Base-by-base conservation (phyloP, 2,329 filamentous ascomycete species). In the Colletotrichum cereale region DNA sequence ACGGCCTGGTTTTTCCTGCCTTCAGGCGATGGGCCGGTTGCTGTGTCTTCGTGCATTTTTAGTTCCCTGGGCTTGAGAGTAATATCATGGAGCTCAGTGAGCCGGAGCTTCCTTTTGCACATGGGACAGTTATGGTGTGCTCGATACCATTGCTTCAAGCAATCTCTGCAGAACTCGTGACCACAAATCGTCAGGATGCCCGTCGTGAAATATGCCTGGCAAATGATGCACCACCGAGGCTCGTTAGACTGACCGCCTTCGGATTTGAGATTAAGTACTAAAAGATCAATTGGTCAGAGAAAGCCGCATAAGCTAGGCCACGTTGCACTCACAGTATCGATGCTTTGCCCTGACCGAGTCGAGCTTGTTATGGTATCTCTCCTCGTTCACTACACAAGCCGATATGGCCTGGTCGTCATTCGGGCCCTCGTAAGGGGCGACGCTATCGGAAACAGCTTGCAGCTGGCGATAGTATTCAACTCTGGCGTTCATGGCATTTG, bases 381-480 rank as follows among this genome's bases (percentile, higher is more conserved):
- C 79, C 77, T 92, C 90, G 18, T 82, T 75, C 2, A 82, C 75
- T 10, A 84, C 81, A 0, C 78, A 76, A 11, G 79, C 75, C 47
- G 86, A 84, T 26, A 89, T 82, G 8, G 75, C 76, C 14, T 83
- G 79, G 53, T 92, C 87, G 14, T 91, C 83, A 2, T 84, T 84
- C 16, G 88, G 76, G 14, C 92, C 91, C 67, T 94, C 91, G 67
- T 93, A 93, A 1, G 92, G 91, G 6, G 89, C 88, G 0, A 98
- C 94, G 24, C 90, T 93, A 78, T 98, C 96, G 0, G 95, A 98
- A n/a, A 98, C 90, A 34, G 90, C 88, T 78, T 98, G 96, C 14
- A 98, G 86, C 77, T 98, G 95, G 6, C 92, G 90, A 78, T 98
- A 98, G 78, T 95, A 98, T 68, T 96, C 94, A 0, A 98, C 83